phyloP scores from a whole-genome alignment of 306 rosid genomes.

The Dryas alaskensis region DNA sequence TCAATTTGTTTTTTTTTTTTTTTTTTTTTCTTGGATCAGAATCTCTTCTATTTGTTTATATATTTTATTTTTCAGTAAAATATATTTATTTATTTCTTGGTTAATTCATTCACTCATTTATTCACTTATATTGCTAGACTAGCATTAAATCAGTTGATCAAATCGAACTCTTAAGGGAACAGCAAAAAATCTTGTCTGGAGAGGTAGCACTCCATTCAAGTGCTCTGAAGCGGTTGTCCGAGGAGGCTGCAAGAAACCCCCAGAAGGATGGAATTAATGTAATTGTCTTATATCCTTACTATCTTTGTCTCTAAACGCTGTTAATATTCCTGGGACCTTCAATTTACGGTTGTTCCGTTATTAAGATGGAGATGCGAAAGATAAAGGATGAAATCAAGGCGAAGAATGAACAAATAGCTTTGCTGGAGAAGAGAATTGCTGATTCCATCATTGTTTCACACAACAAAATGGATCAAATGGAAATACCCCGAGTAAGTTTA shows the following conservation, averaged over 20 bases:
- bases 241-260: conserved; percentile 71
- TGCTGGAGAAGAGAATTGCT: conserved; percentile 76
- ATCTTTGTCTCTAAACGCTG: conserved; percentile 22
- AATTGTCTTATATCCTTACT: conserved; percentile 29
- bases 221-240: conserved; percentile 82
- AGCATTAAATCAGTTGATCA: conserved; percentile 75
- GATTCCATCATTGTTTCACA: conserved; percentile 51
- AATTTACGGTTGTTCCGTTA: conserved; percentile 22
- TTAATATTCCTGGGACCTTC: conserved; percentile 31
- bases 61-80: too few species aligned
- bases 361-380: conserved; percentile 63
- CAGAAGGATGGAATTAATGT: conserved; percentile 69
- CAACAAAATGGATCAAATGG: conserved; percentile 50
- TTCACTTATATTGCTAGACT: conserved; percentile 45
- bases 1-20: neutral
- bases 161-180: conserved; percentile 90
- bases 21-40: too few species aligned
- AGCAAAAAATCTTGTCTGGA: conserved; percentile 79
- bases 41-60: neutral
- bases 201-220: conserved; percentile 94
- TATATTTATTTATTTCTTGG: conserved; percentile 3
- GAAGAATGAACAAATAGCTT: conserved; percentile 73
- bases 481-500: conserved; percentile 61
- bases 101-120: conserved; percentile 5
- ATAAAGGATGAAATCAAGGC: conserved; percentile 73